Conservation (phyloP, 352 stramenopile species). For the Phytophthora fragariae region DNA sequence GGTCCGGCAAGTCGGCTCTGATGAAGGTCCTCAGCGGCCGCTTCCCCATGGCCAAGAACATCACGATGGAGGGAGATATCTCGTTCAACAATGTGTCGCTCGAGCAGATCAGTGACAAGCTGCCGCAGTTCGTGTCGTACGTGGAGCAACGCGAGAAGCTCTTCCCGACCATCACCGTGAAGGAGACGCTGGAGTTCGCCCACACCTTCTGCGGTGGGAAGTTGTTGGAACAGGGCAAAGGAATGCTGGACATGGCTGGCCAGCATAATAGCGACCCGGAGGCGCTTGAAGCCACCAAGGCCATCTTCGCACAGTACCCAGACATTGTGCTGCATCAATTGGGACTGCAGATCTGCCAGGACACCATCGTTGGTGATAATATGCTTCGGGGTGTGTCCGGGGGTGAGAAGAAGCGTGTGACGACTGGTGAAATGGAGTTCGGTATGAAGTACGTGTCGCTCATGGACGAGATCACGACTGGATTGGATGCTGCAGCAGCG, state of each 20-base stretch:
- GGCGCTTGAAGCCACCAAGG: constrained; percentile 20
- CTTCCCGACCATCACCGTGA: constrained; percentile 55
- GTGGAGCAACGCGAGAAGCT: constrained; percentile 57
- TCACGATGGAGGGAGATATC: constrained; percentile 14
- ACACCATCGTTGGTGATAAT: constrained; percentile 1
- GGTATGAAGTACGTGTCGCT: constrained; percentile 72
- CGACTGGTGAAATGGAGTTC: constrained; percentile 87
- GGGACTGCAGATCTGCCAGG: constrained; percentile 37
- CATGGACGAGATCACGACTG: constrained; percentile 83
- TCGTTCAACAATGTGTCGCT: constrained; percentile 21
- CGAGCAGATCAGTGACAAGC: constrained; percentile 8
- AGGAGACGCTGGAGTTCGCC: constrained; percentile 62
- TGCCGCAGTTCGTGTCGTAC: constrained; percentile 52
- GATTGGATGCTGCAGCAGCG: constrained; percentile 53
- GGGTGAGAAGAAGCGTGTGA: constrained; percentile 77
- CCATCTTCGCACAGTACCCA: constrained; percentile 40
- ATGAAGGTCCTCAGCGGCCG: constrained; percentile 34
- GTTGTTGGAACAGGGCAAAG: constrained; percentile 19
- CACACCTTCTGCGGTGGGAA: constrained; percentile 33
- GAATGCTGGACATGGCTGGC: background rate
- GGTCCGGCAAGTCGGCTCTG: constrained; percentile 35
- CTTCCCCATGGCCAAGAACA: constrained; percentile 29
- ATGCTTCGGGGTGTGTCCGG: constrained; percentile 71
- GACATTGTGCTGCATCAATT: constrained; percentile 49
- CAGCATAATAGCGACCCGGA: background rate